phyloP scores from a whole-genome alignment of 306 rosid species.

The Rubus idaeus region DNA sequence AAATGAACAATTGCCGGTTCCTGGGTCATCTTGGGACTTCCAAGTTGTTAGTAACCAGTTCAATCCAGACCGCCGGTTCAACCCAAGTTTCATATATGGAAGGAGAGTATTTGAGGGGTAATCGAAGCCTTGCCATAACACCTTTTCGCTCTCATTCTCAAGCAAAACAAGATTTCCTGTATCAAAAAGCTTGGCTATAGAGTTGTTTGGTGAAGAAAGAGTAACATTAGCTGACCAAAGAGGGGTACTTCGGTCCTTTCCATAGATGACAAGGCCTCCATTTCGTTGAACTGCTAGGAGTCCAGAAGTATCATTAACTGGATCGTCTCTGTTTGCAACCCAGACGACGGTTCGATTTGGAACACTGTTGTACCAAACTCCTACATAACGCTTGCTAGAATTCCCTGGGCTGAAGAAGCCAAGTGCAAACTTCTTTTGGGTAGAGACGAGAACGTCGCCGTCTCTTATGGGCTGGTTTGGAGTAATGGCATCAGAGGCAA shows the following conservation, averaged over 20 bases:
- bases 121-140: conserved; percentile 52
- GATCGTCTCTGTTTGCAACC: conserved; percentile 52
- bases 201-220: not conserved
- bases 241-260: conserved; percentile 29
- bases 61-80: not conserved
- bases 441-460: conserved; percentile 47
- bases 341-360: too few relatives aligned
- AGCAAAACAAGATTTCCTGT: conserved; percentile 21
- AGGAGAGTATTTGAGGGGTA: conserved; percentile 34
- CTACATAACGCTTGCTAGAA: conserved; percentile 32
- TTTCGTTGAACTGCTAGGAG: not conserved
- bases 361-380: conserved; percentile 48
- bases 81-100: conserved; percentile 26
- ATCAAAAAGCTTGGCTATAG: conserved; percentile 20
- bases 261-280: conserved; percentile 21
- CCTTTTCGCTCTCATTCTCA: not conserved
- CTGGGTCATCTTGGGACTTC: conserved; percentile 43
- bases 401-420: conserved; percentile 52
- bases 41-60: conserved; percentile 22
- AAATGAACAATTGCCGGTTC: conserved; percentile 24
- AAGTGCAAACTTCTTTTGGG: conserved; percentile 40
- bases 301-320: conserved; percentile 32
- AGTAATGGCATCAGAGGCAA: conserved; percentile 26
- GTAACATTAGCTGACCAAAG: not conserved
- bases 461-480: conserved; percentile 35